Percentiles rank a stretch among this genome's conserved stretches.
phyloP scores from a whole-genome alignment of 441 rosid species.

The Gossypium trilobum region DNA sequence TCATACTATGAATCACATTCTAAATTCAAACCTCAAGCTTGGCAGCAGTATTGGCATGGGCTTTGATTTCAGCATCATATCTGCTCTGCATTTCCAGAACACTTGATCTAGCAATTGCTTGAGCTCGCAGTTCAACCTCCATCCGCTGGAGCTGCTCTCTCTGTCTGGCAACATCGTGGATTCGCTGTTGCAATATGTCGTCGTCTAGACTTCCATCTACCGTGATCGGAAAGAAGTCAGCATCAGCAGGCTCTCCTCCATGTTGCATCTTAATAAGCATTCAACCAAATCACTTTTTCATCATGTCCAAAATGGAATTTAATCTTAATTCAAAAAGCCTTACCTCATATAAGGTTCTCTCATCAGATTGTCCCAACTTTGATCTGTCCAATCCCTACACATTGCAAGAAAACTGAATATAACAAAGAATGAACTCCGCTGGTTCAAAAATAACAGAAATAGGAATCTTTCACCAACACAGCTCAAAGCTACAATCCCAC shows the following conservation, averaged over 20 bases:
- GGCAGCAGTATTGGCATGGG: constrained; percentile 54
- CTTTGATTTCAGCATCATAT: constrained; percentile 52
- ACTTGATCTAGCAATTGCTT: constrained; percentile 52
- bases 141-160: constrained; percentile 67
- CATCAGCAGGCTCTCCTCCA: constrained; percentile 56
- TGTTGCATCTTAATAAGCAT: constrained; percentile 58
- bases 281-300: constrained; percentile 22
- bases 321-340: constrained; percentile 19
- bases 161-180: constrained; percentile 47
- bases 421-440: background rate
- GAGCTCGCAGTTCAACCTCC: constrained; percentile 79
- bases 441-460: background rate
- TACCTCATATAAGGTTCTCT: constrained; percentile 81
- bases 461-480: background rate
- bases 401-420: constrained; percentile 2
- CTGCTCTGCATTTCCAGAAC: constrained; percentile 49
- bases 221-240: constrained; percentile 44
- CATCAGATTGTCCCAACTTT: constrained; percentile 58
- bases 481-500: background rate
- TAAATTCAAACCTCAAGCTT: constrained; percentile 56
- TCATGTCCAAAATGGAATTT: background rate
- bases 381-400: constrained; percentile 52
- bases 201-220: constrained; percentile 49
- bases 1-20: background rate
- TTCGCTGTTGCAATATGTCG: constrained; percentile 57